Evolutionary conservation across 2,329 filamentous ascomycete genomes (phyloP).

Genomic region (Botrytis squamosa): DNA sequence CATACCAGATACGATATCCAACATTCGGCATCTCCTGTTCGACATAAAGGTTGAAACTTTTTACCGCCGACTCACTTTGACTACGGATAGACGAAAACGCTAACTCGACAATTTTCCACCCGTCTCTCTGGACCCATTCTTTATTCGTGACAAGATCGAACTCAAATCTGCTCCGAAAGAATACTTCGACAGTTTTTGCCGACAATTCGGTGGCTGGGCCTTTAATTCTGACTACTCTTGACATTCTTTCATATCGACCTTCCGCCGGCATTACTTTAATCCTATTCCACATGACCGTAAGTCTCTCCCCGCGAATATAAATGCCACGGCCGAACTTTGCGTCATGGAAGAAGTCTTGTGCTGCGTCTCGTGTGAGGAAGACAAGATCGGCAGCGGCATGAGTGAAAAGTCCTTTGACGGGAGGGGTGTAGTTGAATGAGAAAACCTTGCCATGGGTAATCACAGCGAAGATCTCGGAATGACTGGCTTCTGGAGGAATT

Average conservation of each 20-base stretch:
- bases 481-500: conserved; percentile 8
- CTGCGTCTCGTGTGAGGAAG: conserved; percentile 23
- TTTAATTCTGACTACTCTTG: conserved; percentile 19
- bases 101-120: conserved; percentile 14
- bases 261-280: conserved; percentile 10
- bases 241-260: conserved; percentile 10
- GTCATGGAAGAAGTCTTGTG: conserved; percentile 15
- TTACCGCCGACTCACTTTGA: conserved; percentile 21
- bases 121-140: conserved; percentile 11
- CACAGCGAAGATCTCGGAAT: conserved; percentile 21
- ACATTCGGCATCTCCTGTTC: neutral
- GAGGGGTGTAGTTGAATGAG: conserved; percentile 14
- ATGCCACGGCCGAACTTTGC: neutral
- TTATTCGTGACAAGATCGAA: conserved; percentile 16
- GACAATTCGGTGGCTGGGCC: conserved; percentile 3
- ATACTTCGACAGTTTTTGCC: neutral
- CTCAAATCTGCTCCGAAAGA: conserved; percentile 15
- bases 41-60: conserved; percentile 5
- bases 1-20: conserved; percentile 21
- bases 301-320: neutral
- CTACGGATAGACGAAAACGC: conserved; percentile 24
- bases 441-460: conserved; percentile 26
- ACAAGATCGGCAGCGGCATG: conserved; percentile 20
- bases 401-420: neutral
- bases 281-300: conserved; percentile 13